Base-by-base conservation (phyloP, 208 protist genomes). In the Crithidia expoeki region DNA sequence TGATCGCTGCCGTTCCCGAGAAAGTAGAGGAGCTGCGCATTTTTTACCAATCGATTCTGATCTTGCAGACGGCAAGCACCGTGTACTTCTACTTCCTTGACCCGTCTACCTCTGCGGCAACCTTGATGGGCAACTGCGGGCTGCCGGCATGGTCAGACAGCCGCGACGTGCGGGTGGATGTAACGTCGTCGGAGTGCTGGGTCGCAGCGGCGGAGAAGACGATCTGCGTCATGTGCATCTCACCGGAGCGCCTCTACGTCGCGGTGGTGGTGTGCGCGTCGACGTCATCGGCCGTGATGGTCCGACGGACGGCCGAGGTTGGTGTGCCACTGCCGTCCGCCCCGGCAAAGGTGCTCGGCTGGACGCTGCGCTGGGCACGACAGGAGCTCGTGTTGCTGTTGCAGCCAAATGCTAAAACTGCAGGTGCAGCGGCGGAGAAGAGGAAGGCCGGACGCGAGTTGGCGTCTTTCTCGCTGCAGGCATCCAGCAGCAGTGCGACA, bases 51-150 rank as follows among this genome's bases (percentile, higher is more conserved):
- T 81, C 81, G 2, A 64, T 81, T 16, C 72, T 90, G 0, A 74
- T 59, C 19, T 46, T 85, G 38, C 52, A 61, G 25, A 90, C 81
- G 3, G 40, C 55, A 12, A 59, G 44, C 1, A 47, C 40, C 19
- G 72, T 85, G 10, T 33, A 42, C 28, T 83, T 83, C 49, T 90
- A 85, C 71, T 71, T 53, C 6, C 56, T 86, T 16, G 75, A 87
- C 49, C 73, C 70, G 4, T 59, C 74, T 44, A 63, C 56, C 42
- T 25, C 49, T 21, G 65, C 61, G 16, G 60, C 66, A 0, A 67
- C 59, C 17, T 14, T 1, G 51, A 78, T 78, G 47, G 73, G 73
- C 2, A 36, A 0, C 30, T 72, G 64, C 11, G 51, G 27, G 42
- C 58, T 78, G 23, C 73, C 73, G 32, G 21, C 17, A 1, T 67